Conservation (phyloP, 1,284 basidiomycete genomes). For the Heterobasidion occidentale region DNA sequence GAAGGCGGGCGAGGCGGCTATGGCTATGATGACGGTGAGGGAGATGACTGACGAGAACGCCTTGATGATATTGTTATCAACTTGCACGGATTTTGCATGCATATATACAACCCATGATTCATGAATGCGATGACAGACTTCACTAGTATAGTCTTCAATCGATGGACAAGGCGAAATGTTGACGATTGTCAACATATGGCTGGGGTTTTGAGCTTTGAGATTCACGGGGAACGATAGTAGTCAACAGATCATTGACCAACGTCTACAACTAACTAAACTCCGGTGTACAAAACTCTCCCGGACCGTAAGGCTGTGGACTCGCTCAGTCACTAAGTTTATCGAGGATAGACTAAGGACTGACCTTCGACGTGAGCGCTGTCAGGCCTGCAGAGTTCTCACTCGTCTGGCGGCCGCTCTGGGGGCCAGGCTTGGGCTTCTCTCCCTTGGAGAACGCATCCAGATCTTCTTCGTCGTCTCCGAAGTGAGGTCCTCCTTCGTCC, state of each 20-base stretch:
- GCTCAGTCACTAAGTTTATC: constrained; percentile 10
- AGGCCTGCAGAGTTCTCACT: constrained; percentile 88
- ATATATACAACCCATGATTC: not conserved
- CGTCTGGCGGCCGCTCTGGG: constrained; percentile 81
- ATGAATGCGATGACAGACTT: not conserved
- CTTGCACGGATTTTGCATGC: no score
- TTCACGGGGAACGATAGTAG: no score
- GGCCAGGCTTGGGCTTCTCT: constrained; percentile 85
- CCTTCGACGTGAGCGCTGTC: constrained; percentile 80
- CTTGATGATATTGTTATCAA: not conserved
- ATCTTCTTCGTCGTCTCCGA: constrained; percentile 84
- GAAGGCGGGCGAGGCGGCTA: constrained; percentile 65
- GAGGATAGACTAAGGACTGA: constrained; percentile 24
- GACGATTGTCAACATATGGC: no score
- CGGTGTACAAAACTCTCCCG: constrained; percentile 81
- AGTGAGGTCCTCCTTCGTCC: constrained; percentile 88
- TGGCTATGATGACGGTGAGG: constrained; percentile 68
- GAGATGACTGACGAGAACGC: constrained; percentile 48
- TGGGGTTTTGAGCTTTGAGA: no score
- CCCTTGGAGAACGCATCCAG: constrained; percentile 82
- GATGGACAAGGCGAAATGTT: no score
- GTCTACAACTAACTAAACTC: constrained; percentile 67
- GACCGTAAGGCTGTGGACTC: constrained; percentile 77
- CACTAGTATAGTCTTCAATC: no score
- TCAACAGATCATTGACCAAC: not conserved